Evolutionary conservation across 1,139 yeast genomes (phyloP), one percentile per base, ranked within the genome.

Genomic region (Hemisphaericaspora lyxosophila): DNA sequence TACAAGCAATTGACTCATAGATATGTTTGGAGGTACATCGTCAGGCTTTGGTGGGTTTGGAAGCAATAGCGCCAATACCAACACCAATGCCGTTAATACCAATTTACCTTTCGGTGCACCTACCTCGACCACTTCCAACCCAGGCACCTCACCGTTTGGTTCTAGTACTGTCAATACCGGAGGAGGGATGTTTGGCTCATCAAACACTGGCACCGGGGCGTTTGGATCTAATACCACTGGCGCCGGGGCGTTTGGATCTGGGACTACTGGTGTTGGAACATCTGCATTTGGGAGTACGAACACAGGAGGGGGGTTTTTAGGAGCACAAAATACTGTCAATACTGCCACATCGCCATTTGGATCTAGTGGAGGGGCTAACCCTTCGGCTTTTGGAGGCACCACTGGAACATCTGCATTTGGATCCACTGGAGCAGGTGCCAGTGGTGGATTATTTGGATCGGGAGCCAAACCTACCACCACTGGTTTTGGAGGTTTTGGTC

Each of bases 31-130:
- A 36, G 57, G 74, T 33, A 50, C 69, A 41, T 59, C 58, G 13
- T 70, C 82, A 22, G 85, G 85, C 13, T 79, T 79, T 52, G 85
- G 85, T 27, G 84, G 84, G 22, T 80, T 80, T 59, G 84, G 83
- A 14, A 51, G 62, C 27, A 54, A 60, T 36, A 49, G 57, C 36
- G 49, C 54, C 41, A 59, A 55, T 40, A 46, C 57, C 32, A 54
- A 55, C 15, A 51, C 62, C 28, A 54, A 60, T 37, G 49, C 57
- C 36, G 50, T 54, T 41, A 59, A 54, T 40, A 45, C 57, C 32
- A 54, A 55, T 25, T 59, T 70, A 3, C 67, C 72, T 1, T 70
- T 70, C 48, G 50, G 49, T 13, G 44, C 44, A 14, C 14, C 36
- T 11, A 18, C 18, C n/a, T 20, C 59, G 12, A 44, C 50, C 38